These are phyloP conservation scores for Microbotryomycetes sp. DNA, from an alignment of 1,284 basidiomycete species.

Conservation along the genomic window DNA sequence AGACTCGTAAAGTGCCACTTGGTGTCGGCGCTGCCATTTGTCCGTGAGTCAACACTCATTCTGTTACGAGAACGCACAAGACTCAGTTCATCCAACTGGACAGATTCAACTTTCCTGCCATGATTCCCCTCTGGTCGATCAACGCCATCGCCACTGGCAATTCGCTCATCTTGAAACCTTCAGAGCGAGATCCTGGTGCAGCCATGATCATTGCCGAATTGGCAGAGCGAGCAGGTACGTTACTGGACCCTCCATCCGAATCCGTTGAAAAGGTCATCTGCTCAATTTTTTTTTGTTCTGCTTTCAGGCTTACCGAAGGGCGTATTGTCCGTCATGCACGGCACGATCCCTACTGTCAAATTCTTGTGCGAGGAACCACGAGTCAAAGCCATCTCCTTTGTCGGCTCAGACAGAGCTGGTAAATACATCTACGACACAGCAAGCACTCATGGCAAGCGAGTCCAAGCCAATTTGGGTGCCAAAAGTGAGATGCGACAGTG, in stretches of 20 bases:
- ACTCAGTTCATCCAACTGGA: too few species aligned
- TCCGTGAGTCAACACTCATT: conserved; percentile 51
- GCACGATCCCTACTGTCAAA: conserved; percentile 82
- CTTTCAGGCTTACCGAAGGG: conserved; percentile 40
- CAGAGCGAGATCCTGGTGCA: conserved; percentile 92
- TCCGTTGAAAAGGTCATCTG: neutral
- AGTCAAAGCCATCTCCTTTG: conserved; percentile 93
- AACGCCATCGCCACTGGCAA: conserved; percentile 87
- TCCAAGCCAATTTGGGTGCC: conserved; percentile 91
- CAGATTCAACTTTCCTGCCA: conserved; percentile 50
- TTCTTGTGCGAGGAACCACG: conserved; percentile 84
- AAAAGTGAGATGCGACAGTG: conserved; percentile 53
- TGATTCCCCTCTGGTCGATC: conserved; percentile 96
- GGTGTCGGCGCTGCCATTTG: conserved; percentile 61
- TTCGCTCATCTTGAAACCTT: conserved; percentile 89
- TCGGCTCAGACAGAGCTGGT: conserved; percentile 91
- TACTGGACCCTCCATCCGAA: conserved; percentile 16
- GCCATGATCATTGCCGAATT: conserved; percentile 96
- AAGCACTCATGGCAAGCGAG: conserved; percentile 72
- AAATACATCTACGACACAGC: conserved; percentile 87
- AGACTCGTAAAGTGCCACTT: conserved; percentile 56
- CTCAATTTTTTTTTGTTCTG: neutral
- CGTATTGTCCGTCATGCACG: conserved; percentile 60
- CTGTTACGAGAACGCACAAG: too few species aligned
- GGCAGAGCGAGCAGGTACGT: conserved; percentile 65